These are phyloP conservation scores for Monilinia laxa DNA, from an alignment of 2,329 filamentous ascomycete species.

Conservation along the genomic window DNA sequence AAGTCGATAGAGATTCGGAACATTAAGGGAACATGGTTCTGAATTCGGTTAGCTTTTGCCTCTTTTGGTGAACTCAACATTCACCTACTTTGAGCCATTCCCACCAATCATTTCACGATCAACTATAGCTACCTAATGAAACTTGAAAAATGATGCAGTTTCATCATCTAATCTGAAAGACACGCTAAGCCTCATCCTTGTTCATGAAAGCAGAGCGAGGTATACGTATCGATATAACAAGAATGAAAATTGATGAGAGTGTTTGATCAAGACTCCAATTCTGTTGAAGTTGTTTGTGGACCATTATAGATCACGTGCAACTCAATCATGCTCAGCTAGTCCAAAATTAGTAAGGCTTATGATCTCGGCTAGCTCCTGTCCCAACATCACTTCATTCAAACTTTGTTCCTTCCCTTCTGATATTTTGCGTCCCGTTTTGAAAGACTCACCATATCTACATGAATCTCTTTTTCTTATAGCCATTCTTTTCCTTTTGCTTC, in stretches of 20 bases:
- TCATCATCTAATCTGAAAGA: background rate
- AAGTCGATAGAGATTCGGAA: background rate
- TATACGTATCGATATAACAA: too few species aligned
- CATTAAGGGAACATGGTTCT: background rate
- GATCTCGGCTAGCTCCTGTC: background rate
- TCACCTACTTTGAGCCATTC: background rate
- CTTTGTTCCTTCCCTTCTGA: background rate
- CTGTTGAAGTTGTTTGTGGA: background rate
- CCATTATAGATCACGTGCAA: background rate
- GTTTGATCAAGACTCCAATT: background rate
- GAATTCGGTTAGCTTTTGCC: background rate
- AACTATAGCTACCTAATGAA: background rate
- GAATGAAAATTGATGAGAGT: background rate
- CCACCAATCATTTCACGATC: constrained; percentile 1
- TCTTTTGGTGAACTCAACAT: constrained; percentile 8
- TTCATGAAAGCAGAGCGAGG: background rate
- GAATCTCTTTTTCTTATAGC: background rate
- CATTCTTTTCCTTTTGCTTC: background rate
- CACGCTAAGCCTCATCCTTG: too few species aligned
- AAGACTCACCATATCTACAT: background rate
- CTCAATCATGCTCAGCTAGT: background rate
- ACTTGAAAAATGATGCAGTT: background rate
- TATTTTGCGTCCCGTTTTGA: background rate
- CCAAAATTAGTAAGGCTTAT: background rate
- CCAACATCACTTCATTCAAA: constrained; percentile 13